Percentiles rank a stretch among this genome's conserved stretches.
Conservation (phyloP, 2,329 filamentous ascomycete genomes). For the Colletotrichum phormii region DNA sequence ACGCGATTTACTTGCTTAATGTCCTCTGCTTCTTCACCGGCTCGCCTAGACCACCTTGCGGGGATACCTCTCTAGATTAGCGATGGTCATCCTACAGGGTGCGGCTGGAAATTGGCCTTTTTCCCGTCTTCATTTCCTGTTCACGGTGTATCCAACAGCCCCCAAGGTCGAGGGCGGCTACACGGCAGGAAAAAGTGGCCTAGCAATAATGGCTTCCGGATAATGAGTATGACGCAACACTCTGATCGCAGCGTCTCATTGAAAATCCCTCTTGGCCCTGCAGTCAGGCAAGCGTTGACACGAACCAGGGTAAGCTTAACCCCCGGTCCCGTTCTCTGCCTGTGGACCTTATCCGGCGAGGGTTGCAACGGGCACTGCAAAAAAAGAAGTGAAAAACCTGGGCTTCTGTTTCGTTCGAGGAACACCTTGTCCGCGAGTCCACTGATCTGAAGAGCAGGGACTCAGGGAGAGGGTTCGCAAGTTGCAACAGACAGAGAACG, state of each 20-base stretch:
- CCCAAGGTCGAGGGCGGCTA: neutral
- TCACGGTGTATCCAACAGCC: neutral
- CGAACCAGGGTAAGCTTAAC: constrained; percentile 29
- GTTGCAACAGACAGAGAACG: neutral
- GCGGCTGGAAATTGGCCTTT: constrained; percentile 7
- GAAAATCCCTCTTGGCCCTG: constrained; percentile 20
- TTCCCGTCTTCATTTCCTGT: constrained; percentile 6
- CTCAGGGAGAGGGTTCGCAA: neutral
- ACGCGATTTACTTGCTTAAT: neutral
- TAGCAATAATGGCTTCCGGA: constrained; percentile 10
- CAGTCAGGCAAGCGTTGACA: constrained; percentile 22
- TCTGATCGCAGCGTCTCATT: constrained; percentile 22
- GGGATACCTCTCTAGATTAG: constrained; percentile 12
- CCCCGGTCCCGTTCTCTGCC: neutral
- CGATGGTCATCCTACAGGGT: neutral
- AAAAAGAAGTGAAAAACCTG: constrained; percentile 9
- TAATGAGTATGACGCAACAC: constrained; percentile 31
- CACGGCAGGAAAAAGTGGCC: neutral
- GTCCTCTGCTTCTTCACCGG: neutral
- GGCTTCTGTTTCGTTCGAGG: constrained; percentile 25
- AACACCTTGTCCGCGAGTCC: neutral
- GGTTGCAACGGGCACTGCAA: constrained; percentile 27
- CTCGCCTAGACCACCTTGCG: constrained; percentile 7
- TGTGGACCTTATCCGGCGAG: neutral
- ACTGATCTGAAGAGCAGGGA: neutral